phyloP scores from a whole-genome alignment of 75 land plant genomes.

The Picea glauca region DNA sequence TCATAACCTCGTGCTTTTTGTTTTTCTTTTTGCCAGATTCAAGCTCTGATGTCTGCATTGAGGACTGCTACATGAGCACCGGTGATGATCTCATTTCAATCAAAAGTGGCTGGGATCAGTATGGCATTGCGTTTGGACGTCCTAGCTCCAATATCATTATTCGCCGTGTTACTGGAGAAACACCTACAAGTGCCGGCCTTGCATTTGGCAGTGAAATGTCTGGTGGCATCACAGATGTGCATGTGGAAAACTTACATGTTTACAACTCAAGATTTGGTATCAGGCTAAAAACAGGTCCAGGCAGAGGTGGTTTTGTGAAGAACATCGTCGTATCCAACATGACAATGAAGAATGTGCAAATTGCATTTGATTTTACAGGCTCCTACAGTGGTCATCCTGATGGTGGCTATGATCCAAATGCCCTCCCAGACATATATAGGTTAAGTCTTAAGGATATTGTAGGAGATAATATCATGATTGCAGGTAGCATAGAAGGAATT shows the following conservation, averaged over 20 bases:
- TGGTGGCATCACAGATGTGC: slow-evolving; percentile 52
- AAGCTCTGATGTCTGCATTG: slow-evolving; percentile 63
- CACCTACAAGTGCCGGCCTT: slow-evolving; percentile 41
- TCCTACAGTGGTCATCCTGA: slow-evolving; percentile 65
- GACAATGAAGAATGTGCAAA: slow-evolving; percentile 47
- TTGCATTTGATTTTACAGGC: slow-evolving; percentile 55
- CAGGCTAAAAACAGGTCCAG: slow-evolving; percentile 36
- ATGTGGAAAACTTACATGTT: slow-evolving; percentile 26
- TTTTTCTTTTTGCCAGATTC: no score
- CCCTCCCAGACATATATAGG: slow-evolving; percentile 48
- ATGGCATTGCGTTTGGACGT: slow-evolving; percentile 66
- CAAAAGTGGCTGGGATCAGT: slow-evolving; percentile 94
- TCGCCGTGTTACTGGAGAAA: slow-evolving; percentile 25
- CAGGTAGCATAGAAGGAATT: slow-evolving; percentile 74
- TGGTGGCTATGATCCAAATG: slow-evolving; percentile 63
- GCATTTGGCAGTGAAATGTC: slow-evolving; percentile 73
- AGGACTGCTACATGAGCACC: slow-evolving; percentile 50
- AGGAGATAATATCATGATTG: slow-evolving; percentile 50
- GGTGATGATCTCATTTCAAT: slow-evolving; percentile 70
- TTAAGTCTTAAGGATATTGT: slow-evolving; percentile 54
- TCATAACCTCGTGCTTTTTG: no score
- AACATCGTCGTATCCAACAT: slow-evolving; percentile 45
- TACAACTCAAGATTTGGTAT: slow-evolving; percentile 40
- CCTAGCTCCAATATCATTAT: slow-evolving; percentile 64
- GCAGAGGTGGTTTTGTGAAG: slow-evolving; percentile 61